These are phyloP conservation scores for Lasiosphaeria ovina DNA, from an alignment of 495 filamentous ascomycete species.

Conservation along the genomic window DNA sequence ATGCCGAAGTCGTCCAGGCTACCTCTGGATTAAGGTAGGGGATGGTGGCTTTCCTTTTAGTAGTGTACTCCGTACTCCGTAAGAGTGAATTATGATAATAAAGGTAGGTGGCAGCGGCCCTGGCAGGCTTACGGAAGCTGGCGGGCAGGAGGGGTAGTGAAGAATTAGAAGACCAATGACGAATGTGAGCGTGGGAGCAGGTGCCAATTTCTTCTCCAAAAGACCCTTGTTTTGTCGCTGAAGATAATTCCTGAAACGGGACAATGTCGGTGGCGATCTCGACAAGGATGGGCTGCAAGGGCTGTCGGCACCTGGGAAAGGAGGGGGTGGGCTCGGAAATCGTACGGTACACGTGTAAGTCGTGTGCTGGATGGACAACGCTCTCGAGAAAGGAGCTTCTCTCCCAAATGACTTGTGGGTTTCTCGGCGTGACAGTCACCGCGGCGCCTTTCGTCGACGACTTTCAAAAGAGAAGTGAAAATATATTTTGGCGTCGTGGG, in stretches of 20 bases:
- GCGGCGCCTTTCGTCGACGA: too few relatives aligned
- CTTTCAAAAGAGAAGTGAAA: too few relatives aligned
- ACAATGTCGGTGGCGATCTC: neutral
- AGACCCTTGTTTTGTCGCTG: neutral
- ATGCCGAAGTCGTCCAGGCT: too few relatives aligned
- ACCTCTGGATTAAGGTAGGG: too few relatives aligned
- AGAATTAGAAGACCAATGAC: conserved; percentile 4
- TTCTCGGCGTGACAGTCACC: neutral
- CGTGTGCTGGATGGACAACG: neutral
- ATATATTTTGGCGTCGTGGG: too few relatives aligned
- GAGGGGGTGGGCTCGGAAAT: too few relatives aligned
- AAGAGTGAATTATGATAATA: too few relatives aligned
- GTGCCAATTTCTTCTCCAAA: neutral
- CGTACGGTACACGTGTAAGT: too few relatives aligned
- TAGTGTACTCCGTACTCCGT: too few relatives aligned
- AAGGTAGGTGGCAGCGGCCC: neutral
- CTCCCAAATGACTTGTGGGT: conserved; percentile 15
- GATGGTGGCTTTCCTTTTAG: too few relatives aligned
- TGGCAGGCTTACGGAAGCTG: neutral
- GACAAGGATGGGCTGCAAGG: neutral
- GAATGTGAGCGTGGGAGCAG: neutral
- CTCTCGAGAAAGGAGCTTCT: neutral
- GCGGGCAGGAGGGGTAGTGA: neutral
- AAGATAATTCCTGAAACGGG: too few relatives aligned
- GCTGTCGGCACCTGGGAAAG: neutral